Evolutionary conservation across 2,329 filamentous ascomycete genomes (phyloP).

Genomic region (Aspergillus luchuensis): DNA sequence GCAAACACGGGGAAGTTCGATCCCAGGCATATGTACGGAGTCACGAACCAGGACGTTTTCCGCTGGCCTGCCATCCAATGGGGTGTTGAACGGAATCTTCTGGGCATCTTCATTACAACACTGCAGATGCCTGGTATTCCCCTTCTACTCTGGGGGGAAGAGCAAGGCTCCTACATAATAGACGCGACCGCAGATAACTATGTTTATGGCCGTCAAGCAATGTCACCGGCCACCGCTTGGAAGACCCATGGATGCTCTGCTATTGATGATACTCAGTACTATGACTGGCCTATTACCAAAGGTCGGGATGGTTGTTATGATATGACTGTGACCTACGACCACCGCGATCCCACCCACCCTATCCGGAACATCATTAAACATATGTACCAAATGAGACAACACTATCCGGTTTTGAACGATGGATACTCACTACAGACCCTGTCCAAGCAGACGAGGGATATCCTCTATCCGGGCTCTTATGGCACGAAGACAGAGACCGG

Average conservation of each 20-base stretch:
- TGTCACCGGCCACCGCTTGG: constrained; percentile 64
- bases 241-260: constrained; percentile 66
- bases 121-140: constrained; percentile 64
- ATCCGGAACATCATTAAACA: constrained; percentile 63
- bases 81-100: constrained; percentile 59
- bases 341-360: constrained; percentile 64
- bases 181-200: constrained; percentile 67
- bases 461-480: constrained; percentile 56
- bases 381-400: constrained; percentile 61
- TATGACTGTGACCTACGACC: constrained; percentile 59
- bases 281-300: constrained; percentile 59
- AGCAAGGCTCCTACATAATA: constrained; percentile 65
- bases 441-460: constrained; percentile 57
- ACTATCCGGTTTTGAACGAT: constrained; percentile 62
- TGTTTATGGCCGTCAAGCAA: constrained; percentile 65
- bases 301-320: constrained; percentile 60
- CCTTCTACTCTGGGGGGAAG: constrained; percentile 64
- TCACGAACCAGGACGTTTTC: constrained; percentile 67
- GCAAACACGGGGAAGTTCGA: constrained; percentile 63
- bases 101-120: constrained; percentile 62
- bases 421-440: constrained; percentile 59
- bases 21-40: constrained; percentile 65
- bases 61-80: constrained; percentile 62
- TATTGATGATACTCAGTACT: constrained; percentile 59
- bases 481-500: constrained; percentile 58